phyloP scores from a whole-genome alignment of 441 rosid species.

The Bruguiera hainesii region DNA sequence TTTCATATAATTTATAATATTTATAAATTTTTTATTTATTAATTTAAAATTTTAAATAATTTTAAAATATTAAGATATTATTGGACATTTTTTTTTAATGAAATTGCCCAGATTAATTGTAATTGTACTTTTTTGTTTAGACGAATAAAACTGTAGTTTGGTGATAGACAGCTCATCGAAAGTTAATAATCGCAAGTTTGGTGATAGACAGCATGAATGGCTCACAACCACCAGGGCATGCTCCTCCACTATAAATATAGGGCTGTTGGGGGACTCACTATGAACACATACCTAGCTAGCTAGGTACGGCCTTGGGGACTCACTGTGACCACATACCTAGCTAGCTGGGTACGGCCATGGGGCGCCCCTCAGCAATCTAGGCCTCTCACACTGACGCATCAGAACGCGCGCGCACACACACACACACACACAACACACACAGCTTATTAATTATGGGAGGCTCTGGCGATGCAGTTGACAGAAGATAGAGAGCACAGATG shows the following conservation, averaged over 20 bases:
- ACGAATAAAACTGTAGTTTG: not conserved
- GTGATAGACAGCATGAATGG: not conserved
- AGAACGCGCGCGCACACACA: too few species aligned
- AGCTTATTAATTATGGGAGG: constrained; percentile 11
- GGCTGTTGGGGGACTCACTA: constrained; percentile 2
- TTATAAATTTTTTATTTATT: too few species aligned
- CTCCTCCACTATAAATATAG: constrained; percentile 29
- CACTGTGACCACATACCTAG: not conserved
- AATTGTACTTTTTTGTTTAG: not conserved
- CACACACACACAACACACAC: not conserved
- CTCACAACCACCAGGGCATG: not conserved
- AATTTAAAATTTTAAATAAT: too few species aligned
- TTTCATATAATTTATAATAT: too few species aligned
- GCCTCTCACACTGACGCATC: too few species aligned
- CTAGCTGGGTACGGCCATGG: not conserved
- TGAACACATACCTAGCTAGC: not conserved
- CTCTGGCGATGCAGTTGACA: constrained; percentile 58
- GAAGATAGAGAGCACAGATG: constrained; percentile 96
- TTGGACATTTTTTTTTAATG: too few species aligned
- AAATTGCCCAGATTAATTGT: too few species aligned
- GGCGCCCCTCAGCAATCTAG: too few species aligned
- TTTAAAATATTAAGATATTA: too few species aligned
- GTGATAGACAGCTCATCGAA: not conserved
- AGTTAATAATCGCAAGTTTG: not conserved
- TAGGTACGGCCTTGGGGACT: not conserved